Conservation (phyloP, 306 rosid species). For the Cicer bijugum region DNA sequence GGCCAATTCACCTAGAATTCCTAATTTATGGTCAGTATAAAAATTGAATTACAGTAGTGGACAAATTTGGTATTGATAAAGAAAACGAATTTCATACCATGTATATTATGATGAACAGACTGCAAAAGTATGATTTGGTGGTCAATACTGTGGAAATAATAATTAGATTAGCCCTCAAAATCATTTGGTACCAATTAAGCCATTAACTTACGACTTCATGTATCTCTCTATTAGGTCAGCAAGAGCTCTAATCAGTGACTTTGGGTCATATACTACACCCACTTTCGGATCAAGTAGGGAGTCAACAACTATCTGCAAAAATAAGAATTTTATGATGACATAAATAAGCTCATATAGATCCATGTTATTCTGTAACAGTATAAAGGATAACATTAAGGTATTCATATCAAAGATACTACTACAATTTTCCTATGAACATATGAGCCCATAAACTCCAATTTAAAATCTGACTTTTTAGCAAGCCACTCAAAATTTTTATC, state of each 20-base stretch:
- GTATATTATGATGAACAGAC: constrained; percentile 42
- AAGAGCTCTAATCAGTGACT: constrained; percentile 71
- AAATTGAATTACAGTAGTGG: not conserved
- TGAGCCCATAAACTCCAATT: not conserved
- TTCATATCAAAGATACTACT: not conserved
- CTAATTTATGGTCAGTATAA: not conserved
- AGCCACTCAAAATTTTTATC: not conserved
- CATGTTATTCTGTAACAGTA: constrained; percentile 11
- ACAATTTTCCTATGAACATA: not conserved
- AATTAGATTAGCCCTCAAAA: constrained; percentile 32
- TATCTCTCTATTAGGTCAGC: constrained; percentile 59
- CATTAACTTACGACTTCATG: constrained; percentile 44
- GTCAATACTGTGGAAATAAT: constrained; percentile 36
- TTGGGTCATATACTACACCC: constrained; percentile 77
- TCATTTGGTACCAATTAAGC: constrained; percentile 42
- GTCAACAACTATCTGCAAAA: constrained; percentile 72
- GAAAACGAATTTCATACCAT: constrained; percentile 15
- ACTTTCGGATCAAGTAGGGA: constrained; percentile 74
- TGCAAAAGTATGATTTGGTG: constrained; percentile 24
- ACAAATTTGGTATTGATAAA: constrained; percentile 3
- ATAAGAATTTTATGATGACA: constrained; percentile 20
- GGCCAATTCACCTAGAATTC: constrained; percentile 37
- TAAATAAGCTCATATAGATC: constrained; percentile 10
- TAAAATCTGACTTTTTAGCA: constrained; percentile 8
- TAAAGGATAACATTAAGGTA: not conserved